Base-by-base conservation (phyloP, 768 basidiomycete species). In the Boletus sp. region DNA sequence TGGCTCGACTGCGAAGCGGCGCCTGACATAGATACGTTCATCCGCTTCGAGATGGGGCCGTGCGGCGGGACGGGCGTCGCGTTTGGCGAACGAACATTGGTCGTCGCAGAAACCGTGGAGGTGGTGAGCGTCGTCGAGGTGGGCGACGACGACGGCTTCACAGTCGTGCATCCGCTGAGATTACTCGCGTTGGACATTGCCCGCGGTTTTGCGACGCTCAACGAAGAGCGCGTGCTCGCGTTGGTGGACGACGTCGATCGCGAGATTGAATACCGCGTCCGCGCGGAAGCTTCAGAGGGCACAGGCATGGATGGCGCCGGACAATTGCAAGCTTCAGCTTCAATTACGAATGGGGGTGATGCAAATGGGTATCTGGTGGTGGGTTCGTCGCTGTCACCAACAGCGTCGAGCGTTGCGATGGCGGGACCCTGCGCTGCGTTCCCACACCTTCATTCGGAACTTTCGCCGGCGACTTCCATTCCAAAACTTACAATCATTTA, bases 271-370 rank as follows among this genome's bases (percentile, higher is more conserved):
- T 54, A 33, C 29, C 70, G 65, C 32, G 66, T 58, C 40, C 83
- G 83, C 53, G 80, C 75, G 39, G 83, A 83, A 15, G 82, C 67
- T 59, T 84, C 83, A 44, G 85, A 86, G 14, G 80, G 81, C 1
- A 71, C 60, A 40, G 67, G 70, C 63, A 71, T 71, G 52, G 47
- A 36, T 47, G 46, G 9, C 42, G 44, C 54, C n/a, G 44, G 45
- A 50, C 58, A 55, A 56, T 37, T 36, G 50, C 48, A 40, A 5
- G 24, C 2, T 15, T 33, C 8, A 24, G 20, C 24, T 7, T 32
- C 24, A 24, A 24, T 24, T 24, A 54, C 6, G 30, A 11, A 28
- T 41, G 20, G 8, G 14, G 42, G 33, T 24, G 42, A 36, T 29
- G n/a, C n/a, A 20, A 37, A 9, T 40, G 66, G 67, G 67, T 66